phyloP scores from a whole-genome alignment of 2,329 filamentous ascomycete species.

The Venturia effusa region DNA sequence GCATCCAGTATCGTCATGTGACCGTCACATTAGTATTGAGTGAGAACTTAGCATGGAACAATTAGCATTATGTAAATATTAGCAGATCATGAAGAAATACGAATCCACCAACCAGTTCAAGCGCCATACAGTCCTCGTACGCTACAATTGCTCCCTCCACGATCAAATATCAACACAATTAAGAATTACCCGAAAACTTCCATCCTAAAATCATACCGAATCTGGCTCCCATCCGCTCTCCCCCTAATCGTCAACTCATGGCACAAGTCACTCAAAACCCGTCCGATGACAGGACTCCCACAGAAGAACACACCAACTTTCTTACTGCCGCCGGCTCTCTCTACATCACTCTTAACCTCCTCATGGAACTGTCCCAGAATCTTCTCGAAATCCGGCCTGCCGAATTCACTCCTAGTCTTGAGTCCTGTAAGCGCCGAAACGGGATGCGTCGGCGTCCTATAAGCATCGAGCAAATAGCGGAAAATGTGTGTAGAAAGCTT shows the following conservation, averaged over 20 bases:
- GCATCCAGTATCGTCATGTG: background rate
- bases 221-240: slow-evolving; percentile 39
- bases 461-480: slow-evolving; percentile 45
- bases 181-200: slow-evolving; percentile 40
- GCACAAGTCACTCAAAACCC: slow-evolving; percentile 34
- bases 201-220: slow-evolving; percentile 48
- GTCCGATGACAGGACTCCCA: slow-evolving; percentile 44
- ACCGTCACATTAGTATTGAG: too few species aligned
- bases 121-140: background rate
- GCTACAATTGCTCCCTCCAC: background rate
- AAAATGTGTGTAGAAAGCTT: slow-evolving; percentile 44
- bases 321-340: slow-evolving; percentile 21
- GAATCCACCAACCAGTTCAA: too few species aligned
- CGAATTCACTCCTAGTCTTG: slow-evolving; percentile 43
- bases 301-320: slow-evolving; percentile 49
- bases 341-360: slow-evolving; percentile 35
- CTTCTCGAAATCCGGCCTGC: slow-evolving; percentile 41
- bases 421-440: slow-evolving; percentile 44
- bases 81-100: too few species aligned
- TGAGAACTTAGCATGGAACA: too few species aligned
- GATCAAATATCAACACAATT: background rate
- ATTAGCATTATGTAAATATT: too few species aligned
- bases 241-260: slow-evolving; percentile 39
- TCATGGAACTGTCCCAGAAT: slow-evolving; percentile 46
- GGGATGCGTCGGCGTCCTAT: slow-evolving; percentile 41